Conservation (phyloP, 176 grass and related monocot species). For the Rhipidocladum racemiflorum region DNA sequence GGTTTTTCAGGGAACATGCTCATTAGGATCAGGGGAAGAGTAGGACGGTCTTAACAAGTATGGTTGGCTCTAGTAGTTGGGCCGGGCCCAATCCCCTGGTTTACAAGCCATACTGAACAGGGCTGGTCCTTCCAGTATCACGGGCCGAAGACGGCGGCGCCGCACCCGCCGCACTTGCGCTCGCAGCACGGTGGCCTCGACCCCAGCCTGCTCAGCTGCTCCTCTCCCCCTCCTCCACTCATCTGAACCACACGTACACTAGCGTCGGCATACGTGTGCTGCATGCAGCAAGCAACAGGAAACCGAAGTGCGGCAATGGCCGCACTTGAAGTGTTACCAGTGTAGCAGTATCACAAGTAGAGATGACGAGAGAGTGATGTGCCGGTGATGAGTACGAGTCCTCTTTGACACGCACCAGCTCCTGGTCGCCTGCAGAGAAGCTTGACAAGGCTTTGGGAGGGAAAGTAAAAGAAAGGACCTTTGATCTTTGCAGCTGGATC, state of each 20-base stretch:
- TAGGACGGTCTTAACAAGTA: neutral
- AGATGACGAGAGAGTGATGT: neutral
- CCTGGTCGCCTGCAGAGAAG: neutral
- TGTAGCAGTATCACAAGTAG: neutral
- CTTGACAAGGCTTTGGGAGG: neutral
- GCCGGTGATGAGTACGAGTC: neutral
- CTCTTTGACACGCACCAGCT: neutral
- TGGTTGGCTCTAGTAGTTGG: neutral
- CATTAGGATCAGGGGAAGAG: neutral
- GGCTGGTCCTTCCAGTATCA: neutral
- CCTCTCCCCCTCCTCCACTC: neutral
- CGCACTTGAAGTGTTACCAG: neutral
- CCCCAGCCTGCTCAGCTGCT: slow-evolving; percentile 29
- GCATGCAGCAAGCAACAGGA: neutral
- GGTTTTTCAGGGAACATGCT: neutral
- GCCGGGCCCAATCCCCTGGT: neutral
- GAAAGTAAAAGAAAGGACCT: neutral
- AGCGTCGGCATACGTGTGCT: neutral
- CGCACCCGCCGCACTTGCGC: slow-evolving; percentile 52
- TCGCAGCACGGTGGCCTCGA: slow-evolving; percentile 62
- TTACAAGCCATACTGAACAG: neutral
- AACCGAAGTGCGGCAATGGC: neutral
- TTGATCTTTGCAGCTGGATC: neutral
- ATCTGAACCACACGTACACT: neutral
- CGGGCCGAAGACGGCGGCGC: slow-evolving; percentile 54